Conservation (phyloP, 768 basidiomycete species). For the Trametes maxima region DNA sequence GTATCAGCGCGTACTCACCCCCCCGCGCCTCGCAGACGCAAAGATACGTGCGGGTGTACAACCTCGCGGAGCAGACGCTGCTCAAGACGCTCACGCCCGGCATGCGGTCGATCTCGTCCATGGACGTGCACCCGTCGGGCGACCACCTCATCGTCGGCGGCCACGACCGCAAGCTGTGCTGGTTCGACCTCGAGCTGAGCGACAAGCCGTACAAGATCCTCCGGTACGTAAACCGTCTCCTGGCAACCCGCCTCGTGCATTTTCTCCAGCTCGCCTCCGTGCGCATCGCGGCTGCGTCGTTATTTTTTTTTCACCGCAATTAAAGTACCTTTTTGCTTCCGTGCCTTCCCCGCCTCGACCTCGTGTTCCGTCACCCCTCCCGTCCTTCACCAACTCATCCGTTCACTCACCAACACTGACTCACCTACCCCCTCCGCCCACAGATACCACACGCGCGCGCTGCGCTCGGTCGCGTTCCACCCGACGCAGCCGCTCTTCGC, state of each 20-base stretch:
- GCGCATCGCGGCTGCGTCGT: neutral
- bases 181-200: slow-evolving; percentile 98
- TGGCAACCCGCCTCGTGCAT: neutral
- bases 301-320: too few species aligned
- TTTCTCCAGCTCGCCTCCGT: neutral
- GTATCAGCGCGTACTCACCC: slow-evolving; percentile 9
- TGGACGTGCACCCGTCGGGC: slow-evolving; percentile 95
- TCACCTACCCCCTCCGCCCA: slow-evolving; percentile 4
- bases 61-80: slow-evolving; percentile 90
- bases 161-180: slow-evolving; percentile 96
- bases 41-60: slow-evolving; percentile 94
- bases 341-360: neutral
- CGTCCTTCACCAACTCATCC: neutral
- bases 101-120: slow-evolving; percentile 94
- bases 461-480: slow-evolving; percentile 92
- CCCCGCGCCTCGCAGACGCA: slow-evolving; percentile 77
- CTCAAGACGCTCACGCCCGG: slow-evolving; percentile 95
- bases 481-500: slow-evolving; percentile 95
- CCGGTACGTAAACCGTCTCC: slow-evolving; percentile 52
- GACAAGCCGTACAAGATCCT: slow-evolving; percentile 97
- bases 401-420: neutral
- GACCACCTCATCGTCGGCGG: slow-evolving; percentile 97
- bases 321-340: too few species aligned
- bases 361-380: neutral
- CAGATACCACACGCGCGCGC: slow-evolving; percentile 93